phyloP scores from a whole-genome alignment of 2,329 filamentous ascomycete genomes.

The Colletotrichum sp. region DNA sequence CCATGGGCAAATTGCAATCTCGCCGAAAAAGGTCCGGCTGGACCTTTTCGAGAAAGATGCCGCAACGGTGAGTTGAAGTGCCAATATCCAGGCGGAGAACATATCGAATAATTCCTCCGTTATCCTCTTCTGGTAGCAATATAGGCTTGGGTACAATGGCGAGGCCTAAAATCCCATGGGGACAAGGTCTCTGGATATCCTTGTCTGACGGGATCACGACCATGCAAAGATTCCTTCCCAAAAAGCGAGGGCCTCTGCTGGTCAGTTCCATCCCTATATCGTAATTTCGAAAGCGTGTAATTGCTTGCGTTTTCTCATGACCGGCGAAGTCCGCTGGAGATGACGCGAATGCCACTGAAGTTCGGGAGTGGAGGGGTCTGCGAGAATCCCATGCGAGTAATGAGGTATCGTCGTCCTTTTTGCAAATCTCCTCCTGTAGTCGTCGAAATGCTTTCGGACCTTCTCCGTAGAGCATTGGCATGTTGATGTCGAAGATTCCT shows the following conservation, averaged over 20 bases:
- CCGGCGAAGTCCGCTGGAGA: background rate
- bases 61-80: background rate
- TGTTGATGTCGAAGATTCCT: slow-evolving; percentile 30
- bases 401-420: background rate
- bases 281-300: background rate
- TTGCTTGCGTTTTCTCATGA: background rate
- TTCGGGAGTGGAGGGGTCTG: background rate
- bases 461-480: slow-evolving; percentile 32
- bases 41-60: background rate
- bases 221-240: background rate
- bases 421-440: slow-evolving; percentile 10
- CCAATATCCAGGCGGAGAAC: background rate
- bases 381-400: background rate
- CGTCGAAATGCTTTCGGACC: slow-evolving; percentile 26
- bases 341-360: background rate
- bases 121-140: background rate
- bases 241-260: background rate
- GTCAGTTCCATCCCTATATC: background rate
- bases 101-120: background rate
- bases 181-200: background rate
- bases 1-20: background rate
- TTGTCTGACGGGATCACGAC: background rate
- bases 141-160: background rate
- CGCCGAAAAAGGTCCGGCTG: background rate
- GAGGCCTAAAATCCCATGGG: background rate